Conservation (phyloP, 345 rosid species). For the Physaria fendleri region DNA sequence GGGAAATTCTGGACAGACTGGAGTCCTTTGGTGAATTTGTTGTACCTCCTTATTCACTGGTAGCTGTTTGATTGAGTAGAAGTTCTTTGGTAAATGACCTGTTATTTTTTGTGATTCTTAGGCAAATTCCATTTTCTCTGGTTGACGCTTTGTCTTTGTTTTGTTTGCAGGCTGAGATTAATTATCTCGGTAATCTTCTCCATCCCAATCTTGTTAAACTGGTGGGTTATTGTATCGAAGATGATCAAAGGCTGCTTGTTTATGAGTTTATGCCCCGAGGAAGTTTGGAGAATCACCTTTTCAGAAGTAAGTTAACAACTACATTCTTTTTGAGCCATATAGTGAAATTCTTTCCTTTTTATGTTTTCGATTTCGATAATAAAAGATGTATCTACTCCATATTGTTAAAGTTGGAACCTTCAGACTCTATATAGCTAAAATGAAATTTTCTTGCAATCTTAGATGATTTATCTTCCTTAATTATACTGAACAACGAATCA, state of each 20-base stretch:
- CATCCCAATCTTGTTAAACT: conserved; percentile 53
- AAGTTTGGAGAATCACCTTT: conserved; percentile 66
- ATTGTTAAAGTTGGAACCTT: neutral
- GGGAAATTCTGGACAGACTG: conserved; percentile 69
- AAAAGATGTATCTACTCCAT: neutral
- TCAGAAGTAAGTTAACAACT: conserved; percentile 38
- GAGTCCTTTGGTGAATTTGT: conserved; percentile 94
- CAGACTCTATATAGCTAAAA: neutral
- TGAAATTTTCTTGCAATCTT: neutral
- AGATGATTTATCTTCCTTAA: neutral
- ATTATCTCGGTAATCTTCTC: conserved; percentile 56
- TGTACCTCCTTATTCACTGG: conserved; percentile 30
- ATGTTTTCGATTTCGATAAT: neutral
- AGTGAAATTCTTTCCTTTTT: neutral
- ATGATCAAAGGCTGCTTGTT: conserved; percentile 56
- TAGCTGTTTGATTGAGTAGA: neutral
- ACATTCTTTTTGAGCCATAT: neutral
- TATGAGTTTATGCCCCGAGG: conserved; percentile 73
- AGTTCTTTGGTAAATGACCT: neutral
- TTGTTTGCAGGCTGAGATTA: conserved; percentile 67
- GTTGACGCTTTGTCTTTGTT: no score
- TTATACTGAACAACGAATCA: neutral
- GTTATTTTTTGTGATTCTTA: conserved; percentile 1
- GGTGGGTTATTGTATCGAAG: conserved; percentile 58
- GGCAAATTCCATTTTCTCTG: no score